These are phyloP conservation scores for Salix caprea DNA, from an alignment of 345 rosid species.

Conservation along the genomic window DNA sequence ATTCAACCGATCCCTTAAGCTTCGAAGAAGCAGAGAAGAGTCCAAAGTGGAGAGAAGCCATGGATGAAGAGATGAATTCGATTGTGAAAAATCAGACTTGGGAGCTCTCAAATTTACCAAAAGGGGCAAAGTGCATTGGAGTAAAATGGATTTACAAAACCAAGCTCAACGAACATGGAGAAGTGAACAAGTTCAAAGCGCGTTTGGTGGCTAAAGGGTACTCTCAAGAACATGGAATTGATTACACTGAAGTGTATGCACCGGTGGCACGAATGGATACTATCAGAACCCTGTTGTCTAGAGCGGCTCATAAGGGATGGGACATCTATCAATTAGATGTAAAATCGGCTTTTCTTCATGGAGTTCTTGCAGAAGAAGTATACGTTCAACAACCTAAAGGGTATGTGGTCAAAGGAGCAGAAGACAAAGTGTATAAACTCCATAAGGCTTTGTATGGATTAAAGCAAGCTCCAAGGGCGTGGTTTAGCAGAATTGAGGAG, in stretches of 20 bases:
- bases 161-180: neutral
- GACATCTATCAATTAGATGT: neutral
- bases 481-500: neutral
- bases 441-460: constrained; percentile 1
- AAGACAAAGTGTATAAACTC: neutral
- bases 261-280: constrained; percentile 5
- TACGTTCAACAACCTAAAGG: too few species aligned
- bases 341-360: neutral
- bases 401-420: neutral
- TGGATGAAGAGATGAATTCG: constrained; percentile 11
- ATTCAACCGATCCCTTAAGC: too few species aligned
- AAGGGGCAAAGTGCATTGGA: neutral
- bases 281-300: neutral
- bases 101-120: constrained; percentile 1
- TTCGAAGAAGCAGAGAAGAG: neutral
- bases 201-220: constrained; percentile 10
- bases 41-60: constrained; percentile 3
- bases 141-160: constrained; percentile 2
- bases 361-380: too few species aligned
- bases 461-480: neutral
- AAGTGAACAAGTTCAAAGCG: neutral
- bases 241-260: constrained; percentile 1
- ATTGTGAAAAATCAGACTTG: constrained; percentile 5
- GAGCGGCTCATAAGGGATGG: neutral
- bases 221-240: neutral